A percentile compares a stretch with the other conserved stretches of the same genome.
phyloP scores from a whole-genome alignment of 345 rosid genomes.

The Boechera stricta region DNA sequence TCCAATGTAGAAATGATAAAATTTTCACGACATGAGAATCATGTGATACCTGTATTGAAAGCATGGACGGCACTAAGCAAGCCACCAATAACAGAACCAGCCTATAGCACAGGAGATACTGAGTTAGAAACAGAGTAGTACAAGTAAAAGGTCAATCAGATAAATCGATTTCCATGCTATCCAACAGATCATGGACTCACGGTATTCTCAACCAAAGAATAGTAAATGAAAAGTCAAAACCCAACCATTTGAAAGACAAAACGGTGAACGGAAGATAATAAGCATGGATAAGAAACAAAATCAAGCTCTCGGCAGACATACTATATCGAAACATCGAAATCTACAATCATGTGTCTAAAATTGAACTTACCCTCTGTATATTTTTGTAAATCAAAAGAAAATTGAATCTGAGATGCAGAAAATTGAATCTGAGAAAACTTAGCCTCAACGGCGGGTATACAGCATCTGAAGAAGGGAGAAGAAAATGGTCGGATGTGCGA shows the following conservation, averaged over 20 bases:
- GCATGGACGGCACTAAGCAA: constrained; percentile 90
- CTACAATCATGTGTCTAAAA: no score
- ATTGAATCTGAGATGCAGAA: no score
- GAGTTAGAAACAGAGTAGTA: constrained; percentile 30
- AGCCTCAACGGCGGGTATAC: no score
- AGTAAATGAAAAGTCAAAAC: neutral
- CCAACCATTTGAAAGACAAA: neutral
- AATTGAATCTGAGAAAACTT: no score
- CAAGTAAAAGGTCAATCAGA: neutral
- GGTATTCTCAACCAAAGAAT: neutral
- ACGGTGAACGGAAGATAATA: constrained; percentile 1
- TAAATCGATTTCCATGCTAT: neutral
- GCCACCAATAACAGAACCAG: constrained; percentile 88
- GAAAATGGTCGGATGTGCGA: no score
- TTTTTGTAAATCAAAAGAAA: no score
- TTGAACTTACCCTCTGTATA: no score
- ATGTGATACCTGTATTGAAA: constrained; percentile 68
- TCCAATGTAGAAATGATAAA: neutral
- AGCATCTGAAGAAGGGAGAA: no score
- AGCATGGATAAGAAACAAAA: no score
- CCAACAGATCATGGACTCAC: neutral
- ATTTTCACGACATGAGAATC: constrained; percentile 18
- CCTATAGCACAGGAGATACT: constrained; percentile 49
- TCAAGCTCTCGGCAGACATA: no score
- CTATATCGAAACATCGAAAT: no score